Conservation (phyloP, 2,329 filamentous ascomycete genomes). For the Cytospora piceae region DNA sequence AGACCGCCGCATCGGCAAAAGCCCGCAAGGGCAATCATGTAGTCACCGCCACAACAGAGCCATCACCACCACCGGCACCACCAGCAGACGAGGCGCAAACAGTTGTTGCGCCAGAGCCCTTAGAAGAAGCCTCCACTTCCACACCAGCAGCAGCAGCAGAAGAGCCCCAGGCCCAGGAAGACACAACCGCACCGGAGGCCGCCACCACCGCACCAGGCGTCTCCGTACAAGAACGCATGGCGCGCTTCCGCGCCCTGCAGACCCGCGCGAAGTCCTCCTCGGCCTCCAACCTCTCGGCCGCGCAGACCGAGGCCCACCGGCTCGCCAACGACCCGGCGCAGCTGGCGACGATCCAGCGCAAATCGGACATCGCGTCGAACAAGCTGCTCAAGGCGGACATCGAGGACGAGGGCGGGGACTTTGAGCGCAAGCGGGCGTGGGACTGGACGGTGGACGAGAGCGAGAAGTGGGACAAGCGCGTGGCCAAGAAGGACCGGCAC, state of each 20-base stretch:
- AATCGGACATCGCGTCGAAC: conserved; percentile 84
- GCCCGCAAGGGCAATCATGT: conserved; percentile 24
- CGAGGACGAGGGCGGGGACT: conserved; percentile 83
- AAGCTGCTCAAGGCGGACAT: conserved; percentile 93
- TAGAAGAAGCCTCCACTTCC: conserved; percentile 22
- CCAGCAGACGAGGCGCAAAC: conserved; percentile 19
- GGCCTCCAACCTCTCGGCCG: conserved; percentile 79
- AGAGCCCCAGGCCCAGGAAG: conserved; percentile 17
- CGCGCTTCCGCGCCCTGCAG: conserved; percentile 85
- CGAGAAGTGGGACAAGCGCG: conserved; percentile 88
- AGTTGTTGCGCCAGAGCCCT: conserved; percentile 7
- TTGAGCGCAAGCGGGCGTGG: conserved; percentile 97
- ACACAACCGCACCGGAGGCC: conserved; percentile 18
- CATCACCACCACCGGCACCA: conserved; percentile 24
- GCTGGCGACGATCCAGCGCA: conserved; percentile 78
- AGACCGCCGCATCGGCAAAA: conserved; percentile 32
- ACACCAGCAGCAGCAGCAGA: conserved; percentile 24
- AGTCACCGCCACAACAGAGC: conserved; percentile 22
- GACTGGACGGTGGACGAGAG: conserved; percentile 97
- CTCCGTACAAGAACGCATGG: conserved; percentile 68
- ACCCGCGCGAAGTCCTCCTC: conserved; percentile 75
- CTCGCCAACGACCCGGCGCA: conserved; percentile 76
- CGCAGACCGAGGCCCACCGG: conserved; percentile 79
- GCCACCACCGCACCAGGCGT: conserved; percentile 34
- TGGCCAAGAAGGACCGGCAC: conserved; percentile 82